A percentile compares a stretch with the other conserved stretches of the same genome.
phyloP scores from a whole-genome alignment of 1,139 yeast species.

The Debaryomyces sp. region DNA sequence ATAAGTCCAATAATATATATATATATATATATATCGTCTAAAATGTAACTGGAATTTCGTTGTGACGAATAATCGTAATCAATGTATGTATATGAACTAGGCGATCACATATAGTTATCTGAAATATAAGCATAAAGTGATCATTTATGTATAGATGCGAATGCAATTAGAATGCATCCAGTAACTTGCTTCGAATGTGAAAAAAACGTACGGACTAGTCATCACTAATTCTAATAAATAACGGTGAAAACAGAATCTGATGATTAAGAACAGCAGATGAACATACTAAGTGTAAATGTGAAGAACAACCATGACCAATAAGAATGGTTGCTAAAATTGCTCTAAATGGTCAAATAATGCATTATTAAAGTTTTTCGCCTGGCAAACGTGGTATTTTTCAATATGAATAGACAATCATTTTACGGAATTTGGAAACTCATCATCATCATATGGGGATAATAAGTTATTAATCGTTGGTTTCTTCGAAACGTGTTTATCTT shows the following conservation, averaged over 20 bases:
- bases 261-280: too few relatives aligned
- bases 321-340: too few relatives aligned
- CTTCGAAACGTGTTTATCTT: conserved; percentile 16
- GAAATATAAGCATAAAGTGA: background rate
- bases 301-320: too few relatives aligned
- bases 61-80: background rate
- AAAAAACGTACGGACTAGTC: background rate
- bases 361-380: background rate
- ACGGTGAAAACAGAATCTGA: background rate
- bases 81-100: background rate
- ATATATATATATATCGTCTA: background rate
- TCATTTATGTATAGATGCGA: background rate
- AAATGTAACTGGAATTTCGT: background rate
- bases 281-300: too few relatives aligned
- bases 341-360: background rate
- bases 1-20: too few relatives aligned
- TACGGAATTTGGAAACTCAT: conserved; percentile 17
- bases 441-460: conserved; percentile 31
- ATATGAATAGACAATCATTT: background rate
- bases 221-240: background rate
- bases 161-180: background rate
- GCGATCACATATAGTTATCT: background rate
- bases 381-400: background rate
- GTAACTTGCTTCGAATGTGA: background rate
- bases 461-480: conserved; percentile 42